Evolutionary conservation across 768 basidiomycete genomes (phyloP).

Genomic region (Suillus discolor): DNA sequence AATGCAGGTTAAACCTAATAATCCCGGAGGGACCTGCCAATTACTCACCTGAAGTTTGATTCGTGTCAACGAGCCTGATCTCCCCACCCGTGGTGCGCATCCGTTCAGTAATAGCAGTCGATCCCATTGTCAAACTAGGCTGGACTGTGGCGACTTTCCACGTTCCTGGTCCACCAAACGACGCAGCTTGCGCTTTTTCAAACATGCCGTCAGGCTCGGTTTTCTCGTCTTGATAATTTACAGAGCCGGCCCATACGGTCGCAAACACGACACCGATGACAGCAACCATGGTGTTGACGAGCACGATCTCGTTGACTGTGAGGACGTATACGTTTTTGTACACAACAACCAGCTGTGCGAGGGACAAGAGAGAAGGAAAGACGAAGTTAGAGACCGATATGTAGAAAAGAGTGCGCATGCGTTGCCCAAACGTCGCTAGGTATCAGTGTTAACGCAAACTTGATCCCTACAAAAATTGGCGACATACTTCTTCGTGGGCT

Average conservation of each 20-base stretch:
- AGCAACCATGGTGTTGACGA: constrained; percentile 32
- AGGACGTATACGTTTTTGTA: constrained; percentile 4
- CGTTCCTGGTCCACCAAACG: neutral
- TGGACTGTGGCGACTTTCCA: neutral
- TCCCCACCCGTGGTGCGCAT: neutral
- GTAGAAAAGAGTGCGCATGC: constrained; percentile 35
- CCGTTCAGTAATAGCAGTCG: neutral
- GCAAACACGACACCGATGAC: constrained; percentile 41
- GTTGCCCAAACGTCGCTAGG: constrained; percentile 16
- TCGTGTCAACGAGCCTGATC: neutral
- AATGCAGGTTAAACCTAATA: neutral
- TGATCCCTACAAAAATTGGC: neutral
- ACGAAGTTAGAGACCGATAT: constrained; percentile 41
- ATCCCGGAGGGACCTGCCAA: too few species aligned
- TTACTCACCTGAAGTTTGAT: neutral
- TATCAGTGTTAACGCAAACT: neutral
- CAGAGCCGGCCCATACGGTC: constrained; percentile 34
- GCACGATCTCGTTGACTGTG: constrained; percentile 13
- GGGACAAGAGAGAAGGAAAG: constrained; percentile 38
- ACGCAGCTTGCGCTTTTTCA: neutral
- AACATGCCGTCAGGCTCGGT: neutral
- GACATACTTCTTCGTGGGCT: neutral
- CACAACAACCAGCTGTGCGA: constrained; percentile 30
- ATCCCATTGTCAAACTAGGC: neutral
- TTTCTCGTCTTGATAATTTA: constrained; percentile 4